These are phyloP conservation scores for Penicillium sp. DNA, from an alignment of 2,329 filamentous ascomycete genomes.

Conservation along the genomic window DNA sequence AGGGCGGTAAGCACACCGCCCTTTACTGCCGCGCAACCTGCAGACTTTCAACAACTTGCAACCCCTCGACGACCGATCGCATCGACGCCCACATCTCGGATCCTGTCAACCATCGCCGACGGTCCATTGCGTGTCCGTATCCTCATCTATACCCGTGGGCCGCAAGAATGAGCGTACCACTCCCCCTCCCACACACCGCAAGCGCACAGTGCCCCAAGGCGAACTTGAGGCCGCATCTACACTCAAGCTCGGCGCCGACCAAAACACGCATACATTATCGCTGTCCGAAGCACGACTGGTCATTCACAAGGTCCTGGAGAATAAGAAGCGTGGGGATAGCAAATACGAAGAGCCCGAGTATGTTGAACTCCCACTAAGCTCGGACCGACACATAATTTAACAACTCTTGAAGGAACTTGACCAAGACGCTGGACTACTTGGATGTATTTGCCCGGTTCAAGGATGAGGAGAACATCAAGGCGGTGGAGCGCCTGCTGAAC, in stretches of 20 bases:
- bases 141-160: background rate
- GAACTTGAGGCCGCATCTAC: slow-evolving; percentile 82
- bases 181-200: slow-evolving; percentile 38
- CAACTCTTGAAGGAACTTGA: slow-evolving; percentile 54
- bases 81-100: slow-evolving; percentile 1
- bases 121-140: background rate
- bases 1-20: slow-evolving; percentile 23
- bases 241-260: slow-evolving; percentile 87
- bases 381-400: slow-evolving; percentile 1
- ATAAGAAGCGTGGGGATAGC: slow-evolving; percentile 72
- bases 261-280: slow-evolving; percentile 83
- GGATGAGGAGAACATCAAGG: slow-evolving; percentile 87
- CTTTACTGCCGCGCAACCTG: slow-evolving; percentile 15
- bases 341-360: slow-evolving; percentile 81
- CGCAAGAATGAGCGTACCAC: slow-evolving; percentile 30
- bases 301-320: slow-evolving; percentile 80
- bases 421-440: slow-evolving; percentile 85
- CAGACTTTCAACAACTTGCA: slow-evolving; percentile 14
- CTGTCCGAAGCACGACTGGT: slow-evolving; percentile 88
- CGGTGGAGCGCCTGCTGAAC: slow-evolving; percentile 81
- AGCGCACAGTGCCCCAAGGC: slow-evolving; percentile 40
- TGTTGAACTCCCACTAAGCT: slow-evolving; percentile 32
- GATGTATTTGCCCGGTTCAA: slow-evolving; percentile 95
- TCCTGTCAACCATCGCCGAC: background rate
- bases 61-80: background rate